Conservation (phyloP, 495 filamentous ascomycete genomes). For the Tuber calosporum region DNA sequence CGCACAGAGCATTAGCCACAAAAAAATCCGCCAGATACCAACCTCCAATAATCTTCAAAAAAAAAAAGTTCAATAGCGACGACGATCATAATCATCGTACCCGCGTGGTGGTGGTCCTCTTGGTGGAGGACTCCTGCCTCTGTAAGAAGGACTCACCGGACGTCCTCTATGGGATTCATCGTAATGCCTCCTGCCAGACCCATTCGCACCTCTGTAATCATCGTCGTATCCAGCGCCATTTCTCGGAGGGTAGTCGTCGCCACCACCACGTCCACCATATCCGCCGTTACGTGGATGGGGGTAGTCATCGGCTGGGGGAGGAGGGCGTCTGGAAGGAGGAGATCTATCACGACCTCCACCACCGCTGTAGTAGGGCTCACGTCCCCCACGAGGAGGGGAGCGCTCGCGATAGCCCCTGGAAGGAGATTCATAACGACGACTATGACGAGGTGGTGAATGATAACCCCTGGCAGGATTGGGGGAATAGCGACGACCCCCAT, state of each 20-base stretch:
- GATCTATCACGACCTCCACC: slow-evolving; percentile 38
- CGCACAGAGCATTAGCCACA: slow-evolving; percentile 34
- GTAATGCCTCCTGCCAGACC: slow-evolving; percentile 38
- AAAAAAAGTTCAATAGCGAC: slow-evolving; percentile 34
- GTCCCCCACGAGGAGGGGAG: slow-evolving; percentile 33
- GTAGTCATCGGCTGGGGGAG: slow-evolving; percentile 36
- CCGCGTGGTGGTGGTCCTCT: slow-evolving; percentile 32
- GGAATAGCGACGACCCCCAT: slow-evolving; percentile 35
- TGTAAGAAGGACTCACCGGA: slow-evolving; percentile 40
- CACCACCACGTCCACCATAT: slow-evolving; percentile 32
- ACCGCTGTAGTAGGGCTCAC: slow-evolving; percentile 22
- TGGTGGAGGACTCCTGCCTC: slow-evolving; percentile 40
- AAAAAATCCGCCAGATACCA: slow-evolving; percentile 31
- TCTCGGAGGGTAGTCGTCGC: slow-evolving; percentile 40
- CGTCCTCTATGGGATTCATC: slow-evolving; percentile 39
- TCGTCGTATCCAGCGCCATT: slow-evolving; percentile 36
- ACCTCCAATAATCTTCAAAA: slow-evolving; percentile 18
- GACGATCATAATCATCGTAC: slow-evolving; percentile 41
- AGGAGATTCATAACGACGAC: slow-evolving; percentile 35
- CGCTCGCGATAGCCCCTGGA: slow-evolving; percentile 40
- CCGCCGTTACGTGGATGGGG: slow-evolving; percentile 29
- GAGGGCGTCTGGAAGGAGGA: slow-evolving; percentile 30
- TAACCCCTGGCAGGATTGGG: slow-evolving; percentile 37
- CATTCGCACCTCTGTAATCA: slow-evolving; percentile 29
- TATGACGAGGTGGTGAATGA: slow-evolving; percentile 40